Base-by-base conservation (phyloP, 1,284 basidiomycete species). In the Farysia itapuensis region DNA sequence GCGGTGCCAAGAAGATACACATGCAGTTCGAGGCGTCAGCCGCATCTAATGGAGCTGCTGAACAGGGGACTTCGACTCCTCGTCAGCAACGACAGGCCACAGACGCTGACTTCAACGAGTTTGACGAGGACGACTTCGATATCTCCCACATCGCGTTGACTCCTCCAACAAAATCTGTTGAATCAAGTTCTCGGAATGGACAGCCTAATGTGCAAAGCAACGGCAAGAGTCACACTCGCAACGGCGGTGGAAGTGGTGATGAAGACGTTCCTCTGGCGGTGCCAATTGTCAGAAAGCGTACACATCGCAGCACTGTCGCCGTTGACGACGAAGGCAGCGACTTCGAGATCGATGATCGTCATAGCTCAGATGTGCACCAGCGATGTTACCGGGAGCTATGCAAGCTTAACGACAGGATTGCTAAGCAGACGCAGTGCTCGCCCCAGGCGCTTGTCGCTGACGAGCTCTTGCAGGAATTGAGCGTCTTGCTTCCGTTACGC, bases 1-100 rank as follows among this genome's bases (percentile, higher is more conserved):
- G 25, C 2, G 67, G 70, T 1, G 20, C 24, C 16, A 58, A 53
- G 22, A 53, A 47, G 56, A 50, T 74, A 32, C 45, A 47, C 26
- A 63, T 74, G 51, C 44, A 43, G 21, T 52, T 70, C 22, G 41
- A 63, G 8, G 52, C 56, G 15, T 57, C 56, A 21, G 19, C 53
- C 0, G 40, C 42, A 9, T 43, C 19, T 39, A 39, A 28, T 31
- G 42, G n/a, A 39, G 51, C 38, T 21, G 32, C 56, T 23, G 57
- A 72, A 38, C 32, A 39, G 22, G n/a, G n/a, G n/a, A 33, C 61
- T 8, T 40, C 40, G 37, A 19, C 30, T 25, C 23, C 29, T 21
- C 6, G 41, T 35, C 16, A 19, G 23, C 5, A 40, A 20, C 38
- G 61, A 16, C 35, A 40, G 22, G 43, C 31, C 18, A 37, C 33